Percentiles rank a stretch among this genome's conserved stretches.
phyloP scores from a whole-genome alignment of 768 basidiomycete genomes.

The Leccinum barrowsii region DNA sequence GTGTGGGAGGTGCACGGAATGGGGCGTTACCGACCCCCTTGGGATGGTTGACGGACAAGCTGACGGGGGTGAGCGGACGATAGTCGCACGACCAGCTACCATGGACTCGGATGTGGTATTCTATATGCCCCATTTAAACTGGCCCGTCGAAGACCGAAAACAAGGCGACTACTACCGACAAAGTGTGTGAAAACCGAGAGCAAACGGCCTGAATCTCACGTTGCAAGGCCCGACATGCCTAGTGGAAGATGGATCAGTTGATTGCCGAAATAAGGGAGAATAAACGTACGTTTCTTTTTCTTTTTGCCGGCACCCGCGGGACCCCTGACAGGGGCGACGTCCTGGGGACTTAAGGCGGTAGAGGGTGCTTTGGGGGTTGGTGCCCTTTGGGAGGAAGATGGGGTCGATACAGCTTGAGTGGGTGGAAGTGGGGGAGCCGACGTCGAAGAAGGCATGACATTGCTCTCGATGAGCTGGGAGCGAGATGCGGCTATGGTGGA shows the following conservation, averaged over 20 bases:
- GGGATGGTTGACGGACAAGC: slow-evolving; percentile 74
- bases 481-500: slow-evolving; percentile 51
- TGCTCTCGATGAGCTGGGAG: slow-evolving; percentile 29
- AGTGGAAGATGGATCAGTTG: slow-evolving; percentile 7
- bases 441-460: slow-evolving; percentile 20
- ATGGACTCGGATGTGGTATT: not conserved
- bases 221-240: slow-evolving; percentile 26
- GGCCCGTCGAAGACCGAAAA: not conserved
- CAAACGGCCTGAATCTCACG: slow-evolving; percentile 10
- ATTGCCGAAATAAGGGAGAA: not conserved
- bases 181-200: not conserved
- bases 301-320: slow-evolving; percentile 57
- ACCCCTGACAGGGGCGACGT: slow-evolving; percentile 41
- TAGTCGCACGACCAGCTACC: slow-evolving; percentile 12
- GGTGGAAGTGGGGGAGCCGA: slow-evolving; percentile 25
- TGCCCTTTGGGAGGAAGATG: slow-evolving; percentile 30
- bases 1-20: slow-evolving; percentile 56
- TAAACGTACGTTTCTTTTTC: slow-evolving; percentile 67
- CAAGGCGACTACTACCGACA: not conserved
- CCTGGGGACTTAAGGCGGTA: slow-evolving; percentile 41
- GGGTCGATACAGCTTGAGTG: slow-evolving; percentile 28
- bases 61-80: slow-evolving; percentile 61
- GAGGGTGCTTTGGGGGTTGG: slow-evolving; percentile 33
- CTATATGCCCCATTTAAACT: not conserved
- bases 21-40: slow-evolving; percentile 66